Evolutionary conservation across 1,284 basidiomycete genomes (phyloP), one percentile per base, ranked within the genome.

Genomic region (Rhodofomes roseus): DNA sequence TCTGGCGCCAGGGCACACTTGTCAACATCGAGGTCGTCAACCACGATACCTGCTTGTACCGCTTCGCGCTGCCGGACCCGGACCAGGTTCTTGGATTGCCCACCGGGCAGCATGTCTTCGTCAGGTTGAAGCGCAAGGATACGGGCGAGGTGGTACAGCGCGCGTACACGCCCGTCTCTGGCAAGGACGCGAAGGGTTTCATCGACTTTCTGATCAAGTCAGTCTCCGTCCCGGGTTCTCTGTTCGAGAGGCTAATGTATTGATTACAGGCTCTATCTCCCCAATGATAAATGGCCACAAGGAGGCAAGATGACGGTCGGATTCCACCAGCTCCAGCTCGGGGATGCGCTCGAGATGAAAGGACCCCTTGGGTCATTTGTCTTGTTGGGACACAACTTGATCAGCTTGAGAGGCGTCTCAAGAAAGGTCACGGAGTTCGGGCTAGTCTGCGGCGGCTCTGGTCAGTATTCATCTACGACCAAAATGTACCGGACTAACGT

Each of bases 111-210:
- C 87, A 89, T 63, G 80, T 88, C 54, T 86, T 81, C 62, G 75
- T 82, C 2, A 77, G 84, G 2, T 62, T 85, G 25, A 68, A 69
- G 52, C 67, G 77, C 50, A 80, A 80, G 60, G 71, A 72, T 27
- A 72, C 69, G 8, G 78, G 78, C 9, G 77, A 82, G 57, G 60
- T 83, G 0, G 77, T 87, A 0, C 85, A 86, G 63, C 74, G 86
- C 27, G 84, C 85, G 0, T 89, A 89, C 63, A 89, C 86, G 2
- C 86, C 87, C 0, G 77, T 87, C 39, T 85, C 82, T 18, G 68
- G 68, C 52, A 69, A 74, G 50, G 69, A 72, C 31, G 77, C 76
- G 9, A 71, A 70, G 25, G 86, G 85, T 1, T 78, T 70, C 58
- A 73, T 88, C 36, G 85, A 86, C 56, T 67, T 86, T 43, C 69